These are phyloP conservation scores for Peronosclerospora sorghi DNA, from an alignment of 352 stramenopile genomes.

Conservation along the genomic window DNA sequence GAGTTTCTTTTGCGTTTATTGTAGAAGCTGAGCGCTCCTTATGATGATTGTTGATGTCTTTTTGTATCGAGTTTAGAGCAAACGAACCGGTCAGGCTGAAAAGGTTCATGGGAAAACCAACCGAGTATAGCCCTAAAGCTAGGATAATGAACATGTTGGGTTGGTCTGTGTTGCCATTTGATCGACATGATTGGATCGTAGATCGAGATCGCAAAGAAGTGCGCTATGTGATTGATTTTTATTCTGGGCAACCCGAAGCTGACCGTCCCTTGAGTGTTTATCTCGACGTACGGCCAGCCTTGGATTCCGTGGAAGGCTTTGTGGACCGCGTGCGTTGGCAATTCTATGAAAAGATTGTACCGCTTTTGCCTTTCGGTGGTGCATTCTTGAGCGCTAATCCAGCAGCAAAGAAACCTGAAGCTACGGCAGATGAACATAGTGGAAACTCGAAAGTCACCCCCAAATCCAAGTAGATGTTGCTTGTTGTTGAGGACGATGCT, in stretches of 20 bases:
- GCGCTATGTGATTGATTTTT: conserved; percentile 99
- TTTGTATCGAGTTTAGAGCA: conserved; percentile 10
- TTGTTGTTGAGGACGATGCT: no score
- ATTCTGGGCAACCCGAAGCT: conserved; percentile 86
- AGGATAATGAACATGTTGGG: conserved; percentile 80
- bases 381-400: conserved; percentile 19
- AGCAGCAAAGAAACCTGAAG: conserved; percentile 1
- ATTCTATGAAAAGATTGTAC: conserved; percentile 62
- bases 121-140: conserved; percentile 91
- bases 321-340: conserved; percentile 74
- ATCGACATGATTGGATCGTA: conserved; percentile 98
- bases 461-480: conserved; percentile 16
- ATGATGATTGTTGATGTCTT: neutral
- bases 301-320: conserved; percentile 84
- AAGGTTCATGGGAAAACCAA: conserved; percentile 91
- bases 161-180: conserved; percentile 92
- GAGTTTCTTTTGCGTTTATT: neutral
- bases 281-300: conserved; percentile 93
- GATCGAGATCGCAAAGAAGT: conserved; percentile 86
- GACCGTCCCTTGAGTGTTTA: conserved; percentile 85
- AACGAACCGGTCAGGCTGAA: conserved; percentile 81
- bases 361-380: conserved; percentile 62
- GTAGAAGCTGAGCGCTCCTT: neutral
- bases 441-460: conserved; percentile 29
- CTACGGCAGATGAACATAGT: conserved; percentile 3